Evolutionary conservation across 768 basidiomycete genomes (phyloP).

Genomic region (Lentinula boryana): DNA sequence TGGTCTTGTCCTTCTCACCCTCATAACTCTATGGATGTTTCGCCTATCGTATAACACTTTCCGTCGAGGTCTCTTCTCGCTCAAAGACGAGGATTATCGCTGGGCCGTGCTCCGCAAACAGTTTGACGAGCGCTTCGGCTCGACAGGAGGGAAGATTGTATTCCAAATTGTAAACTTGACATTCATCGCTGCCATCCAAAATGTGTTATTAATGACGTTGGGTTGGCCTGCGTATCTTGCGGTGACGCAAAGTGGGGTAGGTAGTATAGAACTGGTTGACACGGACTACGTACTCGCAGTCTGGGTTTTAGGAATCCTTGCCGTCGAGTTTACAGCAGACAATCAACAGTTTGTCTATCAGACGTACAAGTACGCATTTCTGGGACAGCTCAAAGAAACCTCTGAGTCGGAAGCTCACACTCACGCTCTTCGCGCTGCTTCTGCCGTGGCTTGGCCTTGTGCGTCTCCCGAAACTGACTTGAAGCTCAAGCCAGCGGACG

Average conservation of each 20-base stretch:
- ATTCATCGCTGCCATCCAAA: constrained; percentile 78
- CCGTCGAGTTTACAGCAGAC: constrained; percentile 78
- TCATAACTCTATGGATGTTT: constrained; percentile 65
- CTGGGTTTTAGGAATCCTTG: constrained; percentile 53
- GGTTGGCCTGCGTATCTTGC: constrained; percentile 57
- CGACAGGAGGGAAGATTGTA: neutral
- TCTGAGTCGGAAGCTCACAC: neutral
- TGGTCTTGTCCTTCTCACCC: constrained; percentile 65
- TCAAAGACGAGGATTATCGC: constrained; percentile 86
- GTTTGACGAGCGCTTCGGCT: constrained; percentile 35
- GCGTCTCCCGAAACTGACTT: constrained; percentile 16
- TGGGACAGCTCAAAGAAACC: constrained; percentile 23
- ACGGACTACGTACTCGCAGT: constrained; percentile 61
- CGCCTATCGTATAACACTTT: constrained; percentile 62
- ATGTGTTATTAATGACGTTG: constrained; percentile 71
- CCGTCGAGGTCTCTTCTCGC: constrained; percentile 72
- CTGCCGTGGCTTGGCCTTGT: neutral
- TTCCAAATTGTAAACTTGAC: constrained; percentile 61
- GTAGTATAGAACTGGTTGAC: constrained; percentile 28
- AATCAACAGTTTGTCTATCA: constrained; percentile 90
- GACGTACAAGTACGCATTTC: constrained; percentile 59
- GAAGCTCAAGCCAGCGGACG: constrained; percentile 62
- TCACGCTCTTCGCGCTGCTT: neutral
- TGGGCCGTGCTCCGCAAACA: constrained; percentile 73
- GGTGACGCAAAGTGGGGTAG: constrained; percentile 45